phyloP scores from a whole-genome alignment of 495 filamentous ascomycete genomes.

The Articulospora tetracladia region DNA sequence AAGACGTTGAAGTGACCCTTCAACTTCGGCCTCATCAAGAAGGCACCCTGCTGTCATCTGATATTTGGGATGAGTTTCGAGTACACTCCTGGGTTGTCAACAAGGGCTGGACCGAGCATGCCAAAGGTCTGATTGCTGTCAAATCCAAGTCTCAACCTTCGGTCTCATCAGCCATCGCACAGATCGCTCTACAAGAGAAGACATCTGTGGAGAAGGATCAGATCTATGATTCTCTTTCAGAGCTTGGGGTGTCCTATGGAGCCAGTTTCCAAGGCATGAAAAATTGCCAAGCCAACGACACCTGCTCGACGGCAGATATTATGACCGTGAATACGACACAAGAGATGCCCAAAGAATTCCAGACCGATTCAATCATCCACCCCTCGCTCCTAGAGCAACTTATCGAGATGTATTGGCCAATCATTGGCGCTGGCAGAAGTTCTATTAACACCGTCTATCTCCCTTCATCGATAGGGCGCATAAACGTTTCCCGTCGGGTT shows the following conservation, averaged over 20 bases:
- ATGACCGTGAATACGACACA: conserved; percentile 5
- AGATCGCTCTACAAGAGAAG: not conserved
- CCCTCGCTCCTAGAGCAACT: conserved; percentile 21
- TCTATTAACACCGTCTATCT: conserved; percentile 39
- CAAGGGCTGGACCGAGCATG: conserved; percentile 20
- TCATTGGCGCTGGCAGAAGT: conserved; percentile 38
- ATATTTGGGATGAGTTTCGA: conserved; percentile 20
- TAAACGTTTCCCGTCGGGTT: conserved; percentile 33
- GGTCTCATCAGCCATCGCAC: not conserved
- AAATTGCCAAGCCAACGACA: conserved; percentile 19
- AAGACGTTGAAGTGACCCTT: conserved; percentile 17
- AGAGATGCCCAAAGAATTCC: conserved; percentile 13
- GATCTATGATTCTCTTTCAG: conserved; percentile 15
- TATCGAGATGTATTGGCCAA: conserved; percentile 32
- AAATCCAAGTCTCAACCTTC: conserved; percentile 22
- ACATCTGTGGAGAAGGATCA: conserved; percentile 2
- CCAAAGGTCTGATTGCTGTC: conserved; percentile 13
- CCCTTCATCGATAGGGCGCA: conserved; percentile 35
- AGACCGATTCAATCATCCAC: conserved; percentile 15
- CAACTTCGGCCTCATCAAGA: conserved; percentile 13
- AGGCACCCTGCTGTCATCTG: conserved; percentile 14
- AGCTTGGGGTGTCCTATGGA: conserved; percentile 19
- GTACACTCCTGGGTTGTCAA: conserved; percentile 16
- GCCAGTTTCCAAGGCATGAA: conserved; percentile 21
- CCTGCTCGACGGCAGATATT: conserved; percentile 9